Conservation (phyloP, 2,329 filamentous ascomycete species). For the Didymella exigua region DNA sequence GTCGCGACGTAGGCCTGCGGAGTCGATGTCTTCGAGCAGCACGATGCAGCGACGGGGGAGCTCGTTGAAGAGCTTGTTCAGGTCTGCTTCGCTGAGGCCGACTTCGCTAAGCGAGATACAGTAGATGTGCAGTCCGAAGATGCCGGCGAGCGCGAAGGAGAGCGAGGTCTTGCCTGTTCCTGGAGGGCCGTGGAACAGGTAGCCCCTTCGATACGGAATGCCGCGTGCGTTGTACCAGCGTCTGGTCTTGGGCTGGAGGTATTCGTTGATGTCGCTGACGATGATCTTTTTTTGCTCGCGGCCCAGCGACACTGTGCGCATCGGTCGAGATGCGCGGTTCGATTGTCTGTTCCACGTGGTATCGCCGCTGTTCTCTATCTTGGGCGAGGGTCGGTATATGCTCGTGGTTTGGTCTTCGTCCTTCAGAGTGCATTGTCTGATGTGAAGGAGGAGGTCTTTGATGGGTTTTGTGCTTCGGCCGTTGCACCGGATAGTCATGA, state of each 20-base stretch:
- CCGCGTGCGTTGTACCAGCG: slow-evolving; percentile 85
- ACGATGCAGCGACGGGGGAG: slow-evolving; percentile 55
- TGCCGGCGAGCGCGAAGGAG: slow-evolving; percentile 52
- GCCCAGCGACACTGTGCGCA: slow-evolving; percentile 77
- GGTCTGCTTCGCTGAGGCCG: slow-evolving; percentile 71
- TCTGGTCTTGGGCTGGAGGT: slow-evolving; percentile 71
- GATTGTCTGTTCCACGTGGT: slow-evolving; percentile 51
- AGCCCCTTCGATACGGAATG: slow-evolving; percentile 84
- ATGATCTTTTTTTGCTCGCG: slow-evolving; percentile 68
- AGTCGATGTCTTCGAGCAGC: slow-evolving; percentile 56
- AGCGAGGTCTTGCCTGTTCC: slow-evolving; percentile 74
- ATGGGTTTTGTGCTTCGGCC: slow-evolving; percentile 56
- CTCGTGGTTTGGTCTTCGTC: slow-evolving; percentile 53
- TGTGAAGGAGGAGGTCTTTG: slow-evolving; percentile 53
- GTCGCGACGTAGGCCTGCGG: slow-evolving; percentile 51
- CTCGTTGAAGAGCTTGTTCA: slow-evolving; percentile 51
- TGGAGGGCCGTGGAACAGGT: slow-evolving; percentile 79
- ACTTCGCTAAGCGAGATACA: slow-evolving; percentile 65
- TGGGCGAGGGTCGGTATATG: slow-evolving; percentile 51
- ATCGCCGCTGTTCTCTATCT: slow-evolving; percentile 39
- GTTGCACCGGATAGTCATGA: slow-evolving; percentile 54
- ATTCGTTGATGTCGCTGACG: slow-evolving; percentile 76
- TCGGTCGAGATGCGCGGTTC: slow-evolving; percentile 69
- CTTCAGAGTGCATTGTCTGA: slow-evolving; percentile 53
- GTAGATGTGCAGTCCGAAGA: slow-evolving; percentile 56